Evolutionary conservation across 371 early-diverging fungal species (phyloP).

Genomic region (Capniomyces stellatus): DNA sequence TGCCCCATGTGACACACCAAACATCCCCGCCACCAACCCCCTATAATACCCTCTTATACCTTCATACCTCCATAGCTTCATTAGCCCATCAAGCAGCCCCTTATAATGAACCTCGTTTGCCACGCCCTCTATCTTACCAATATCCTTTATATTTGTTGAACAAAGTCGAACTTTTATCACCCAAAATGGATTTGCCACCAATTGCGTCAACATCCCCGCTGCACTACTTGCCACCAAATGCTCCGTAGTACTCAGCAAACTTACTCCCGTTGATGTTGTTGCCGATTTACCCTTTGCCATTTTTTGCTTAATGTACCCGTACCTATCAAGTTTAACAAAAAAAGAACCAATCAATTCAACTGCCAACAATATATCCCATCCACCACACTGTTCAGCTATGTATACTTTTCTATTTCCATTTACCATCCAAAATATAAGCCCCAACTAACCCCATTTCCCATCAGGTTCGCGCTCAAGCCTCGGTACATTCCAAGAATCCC

Average conservation of each 20-base stretch:
- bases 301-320: constrained; percentile 33
- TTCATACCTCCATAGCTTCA: constrained; percentile 43
- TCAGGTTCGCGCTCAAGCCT: constrained; percentile 75
- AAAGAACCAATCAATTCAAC: no score
- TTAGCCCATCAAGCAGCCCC: constrained; percentile 51
- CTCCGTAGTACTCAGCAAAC: constrained; percentile 31
- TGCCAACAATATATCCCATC: no score
- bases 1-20: constrained; percentile 85
- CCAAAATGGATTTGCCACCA: constrained; percentile 83
- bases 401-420: no score
- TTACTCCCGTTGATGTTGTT: constrained; percentile 34
- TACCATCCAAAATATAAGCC: constrained; percentile 91
- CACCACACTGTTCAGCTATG: no score
- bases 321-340: not conserved
- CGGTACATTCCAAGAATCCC: constrained; percentile 40
- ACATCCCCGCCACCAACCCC: constrained; percentile 75
- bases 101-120: constrained; percentile 47
- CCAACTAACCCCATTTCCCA: constrained; percentile 86
- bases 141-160: constrained; percentile 21
- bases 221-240: constrained; percentile 64
- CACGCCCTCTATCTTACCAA: constrained; percentile 71
- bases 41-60: constrained; percentile 65
- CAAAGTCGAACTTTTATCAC: constrained; percentile 82
- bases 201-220: constrained; percentile 70
- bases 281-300: constrained; percentile 41